Conservation (phyloP, 768 basidiomycete species). For the Lactarius pseudohatsudake region DNA sequence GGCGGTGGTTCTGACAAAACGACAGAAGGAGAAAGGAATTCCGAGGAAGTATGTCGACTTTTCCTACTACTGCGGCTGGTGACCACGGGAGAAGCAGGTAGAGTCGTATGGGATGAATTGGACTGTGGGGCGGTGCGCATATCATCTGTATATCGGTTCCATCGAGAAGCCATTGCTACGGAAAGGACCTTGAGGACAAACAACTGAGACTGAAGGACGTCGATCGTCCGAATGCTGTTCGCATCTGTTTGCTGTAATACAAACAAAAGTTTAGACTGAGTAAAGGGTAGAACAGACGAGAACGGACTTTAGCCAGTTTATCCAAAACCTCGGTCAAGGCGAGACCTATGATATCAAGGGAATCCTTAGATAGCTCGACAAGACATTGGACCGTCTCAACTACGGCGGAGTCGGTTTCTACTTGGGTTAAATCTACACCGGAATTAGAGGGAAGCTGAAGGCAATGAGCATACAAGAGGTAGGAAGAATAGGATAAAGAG, state of each 20-base stretch:
- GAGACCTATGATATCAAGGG: slow-evolving; percentile 77
- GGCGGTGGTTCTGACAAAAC: slow-evolving; percentile 65
- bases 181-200: slow-evolving; percentile 82
- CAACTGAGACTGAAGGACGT: slow-evolving; percentile 83
- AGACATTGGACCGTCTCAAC: slow-evolving; percentile 77
- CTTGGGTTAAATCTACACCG: slow-evolving; percentile 64
- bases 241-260: slow-evolving; percentile 51
- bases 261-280: background rate
- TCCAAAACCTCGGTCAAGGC: slow-evolving; percentile 77
- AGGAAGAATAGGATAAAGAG: background rate
- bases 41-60: slow-evolving; percentile 44
- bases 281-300: slow-evolving; percentile 7
- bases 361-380: slow-evolving; percentile 74
- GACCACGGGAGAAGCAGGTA: slow-evolving; percentile 38
- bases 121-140: slow-evolving; percentile 44
- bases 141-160: slow-evolving; percentile 51
- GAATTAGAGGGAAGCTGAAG: slow-evolving; percentile 82
- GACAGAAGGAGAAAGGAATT: slow-evolving; percentile 43
- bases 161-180: slow-evolving; percentile 75
- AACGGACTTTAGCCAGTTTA: slow-evolving; percentile 66
- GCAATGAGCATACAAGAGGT: slow-evolving; percentile 16
- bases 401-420: slow-evolving; percentile 76
- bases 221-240: slow-evolving; percentile 55
- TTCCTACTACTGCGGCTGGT: slow-evolving; percentile 33
- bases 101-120: slow-evolving; percentile 40